phyloP scores from a whole-genome alignment of 805 yeast genomes.

The Sugiyamaella boreocaroliniensis region DNA sequence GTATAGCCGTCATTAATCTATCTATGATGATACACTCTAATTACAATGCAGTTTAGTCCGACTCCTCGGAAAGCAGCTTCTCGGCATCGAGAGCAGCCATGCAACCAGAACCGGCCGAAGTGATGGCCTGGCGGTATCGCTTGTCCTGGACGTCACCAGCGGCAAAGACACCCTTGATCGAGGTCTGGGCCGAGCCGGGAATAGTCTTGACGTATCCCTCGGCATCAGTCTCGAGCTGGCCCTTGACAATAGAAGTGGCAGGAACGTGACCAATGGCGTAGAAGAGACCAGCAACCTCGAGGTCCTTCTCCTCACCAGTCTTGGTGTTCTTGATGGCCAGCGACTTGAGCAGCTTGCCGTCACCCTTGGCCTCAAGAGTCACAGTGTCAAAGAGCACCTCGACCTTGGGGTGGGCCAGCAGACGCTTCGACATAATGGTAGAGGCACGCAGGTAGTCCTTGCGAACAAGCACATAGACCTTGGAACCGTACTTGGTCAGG shows the following conservation, averaged over 20 bases:
- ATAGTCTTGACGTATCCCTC: constrained; percentile 82
- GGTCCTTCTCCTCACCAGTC: constrained; percentile 60
- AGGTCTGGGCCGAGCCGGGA: constrained; percentile 84
- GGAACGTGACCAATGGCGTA: constrained; percentile 98
- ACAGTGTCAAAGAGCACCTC: constrained; percentile 86
- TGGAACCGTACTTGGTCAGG: constrained; percentile 95
- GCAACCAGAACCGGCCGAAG: constrained; percentile 99
- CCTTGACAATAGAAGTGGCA: constrained; percentile 75
- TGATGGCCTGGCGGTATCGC: constrained; percentile 95
- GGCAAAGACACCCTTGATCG: constrained; percentile 87
- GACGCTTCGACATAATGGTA: constrained; percentile 94
- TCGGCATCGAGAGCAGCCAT: constrained; percentile 98
- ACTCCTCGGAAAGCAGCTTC: constrained; percentile 59
- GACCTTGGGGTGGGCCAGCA: constrained; percentile 71
- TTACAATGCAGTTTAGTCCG: constrained; percentile 2
- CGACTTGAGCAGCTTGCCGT: constrained; percentile 70
- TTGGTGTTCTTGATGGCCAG: constrained; percentile 63
- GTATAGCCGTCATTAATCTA: background rate
- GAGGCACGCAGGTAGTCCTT: constrained; percentile 94
- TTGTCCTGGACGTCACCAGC: constrained; percentile 99
- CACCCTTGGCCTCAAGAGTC: constrained; percentile 85
- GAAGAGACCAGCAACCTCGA: constrained; percentile 85
- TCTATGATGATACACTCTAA: background rate
- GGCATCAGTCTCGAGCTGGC: constrained; percentile 77
- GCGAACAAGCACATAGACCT: constrained; percentile 89